phyloP scores from a whole-genome alignment of 208 protist genomes.

The Naegleria fowleri region DNA sequence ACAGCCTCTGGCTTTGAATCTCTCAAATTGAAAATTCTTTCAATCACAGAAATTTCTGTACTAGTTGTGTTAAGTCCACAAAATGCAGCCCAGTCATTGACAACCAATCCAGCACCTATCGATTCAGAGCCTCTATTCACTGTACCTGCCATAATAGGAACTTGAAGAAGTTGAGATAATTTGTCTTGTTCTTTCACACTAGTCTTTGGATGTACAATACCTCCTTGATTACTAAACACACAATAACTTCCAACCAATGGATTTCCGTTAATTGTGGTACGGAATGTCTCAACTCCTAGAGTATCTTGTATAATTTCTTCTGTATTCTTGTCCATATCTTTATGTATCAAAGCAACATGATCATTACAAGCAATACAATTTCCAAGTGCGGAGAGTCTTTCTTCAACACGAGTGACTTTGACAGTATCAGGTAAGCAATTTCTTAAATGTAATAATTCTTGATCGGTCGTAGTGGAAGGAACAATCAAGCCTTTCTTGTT shows the following conservation, averaged over 20 bases:
- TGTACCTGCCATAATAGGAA: constrained; percentile 97
- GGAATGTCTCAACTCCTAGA: constrained; percentile 78
- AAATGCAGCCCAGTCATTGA: constrained; percentile 98
- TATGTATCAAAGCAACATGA: constrained; percentile 98
- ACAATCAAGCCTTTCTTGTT: constrained; percentile 97
- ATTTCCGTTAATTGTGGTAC: constrained; percentile 78
- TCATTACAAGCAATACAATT: constrained; percentile 99
- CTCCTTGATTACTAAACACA: constrained; percentile 94
- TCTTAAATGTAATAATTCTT: constrained; percentile 97
- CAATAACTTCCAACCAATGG: constrained; percentile 97
- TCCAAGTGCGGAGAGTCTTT: constrained; percentile 95
- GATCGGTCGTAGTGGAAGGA: constrained; percentile 95
- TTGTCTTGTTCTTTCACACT: constrained; percentile 96
- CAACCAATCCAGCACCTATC: constrained; percentile 85
- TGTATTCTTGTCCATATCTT: constrained; percentile 97
- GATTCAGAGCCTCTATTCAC: constrained; percentile 89
- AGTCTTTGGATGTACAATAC: constrained; percentile 92
- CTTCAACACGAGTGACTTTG: constrained; percentile 92
- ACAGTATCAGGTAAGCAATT: constrained; percentile 97
- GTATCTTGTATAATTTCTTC: constrained; percentile 97
- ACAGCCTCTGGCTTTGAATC: constrained; percentile 49
- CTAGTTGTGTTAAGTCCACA: constrained; percentile 96
- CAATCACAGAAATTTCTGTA: constrained; percentile 98
- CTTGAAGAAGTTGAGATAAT: constrained; percentile 92
- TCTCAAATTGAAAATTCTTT: constrained; percentile 96